Percentiles rank a stretch among this genome's conserved stretches.
Conservation (phyloP, 345 rosid genomes). For the Erodium maritimum region DNA sequence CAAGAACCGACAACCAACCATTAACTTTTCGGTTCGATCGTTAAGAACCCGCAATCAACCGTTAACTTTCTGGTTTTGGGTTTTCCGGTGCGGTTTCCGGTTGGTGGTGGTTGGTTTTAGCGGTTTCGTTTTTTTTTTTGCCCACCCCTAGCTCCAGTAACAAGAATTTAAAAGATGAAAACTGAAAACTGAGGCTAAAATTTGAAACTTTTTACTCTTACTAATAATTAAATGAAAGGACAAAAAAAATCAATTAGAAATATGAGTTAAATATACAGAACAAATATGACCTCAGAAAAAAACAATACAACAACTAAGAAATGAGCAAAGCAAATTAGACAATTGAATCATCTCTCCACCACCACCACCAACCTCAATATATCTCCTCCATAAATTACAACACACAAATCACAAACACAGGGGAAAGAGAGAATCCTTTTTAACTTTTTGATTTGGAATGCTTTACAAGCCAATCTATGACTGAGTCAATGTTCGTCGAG, state of each 20-base stretch:
- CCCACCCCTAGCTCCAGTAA: too few species aligned
- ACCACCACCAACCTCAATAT: slow-evolving; percentile 4
- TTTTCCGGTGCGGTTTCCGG: too few species aligned
- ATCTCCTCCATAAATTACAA: slow-evolving; percentile 7
- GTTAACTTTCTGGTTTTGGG: too few species aligned
- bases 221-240: too few species aligned
- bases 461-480: slow-evolving; percentile 90
- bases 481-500: slow-evolving; percentile 73
- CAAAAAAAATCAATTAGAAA: not conserved
- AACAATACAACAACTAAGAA: slow-evolving; percentile 6
- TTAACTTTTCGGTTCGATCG: too few species aligned
- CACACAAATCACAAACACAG: slow-evolving; percentile 18
- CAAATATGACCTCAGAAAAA: slow-evolving; percentile 9
- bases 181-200: too few species aligned
- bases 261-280: slow-evolving; percentile 17
- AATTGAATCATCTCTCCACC: not conserved
- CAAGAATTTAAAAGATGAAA: too few species aligned
- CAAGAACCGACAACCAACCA: too few species aligned
- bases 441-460: slow-evolving; percentile 66
- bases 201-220: too few species aligned
- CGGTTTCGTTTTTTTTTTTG: too few species aligned
- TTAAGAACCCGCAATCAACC: too few species aligned
- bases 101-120: too few species aligned
- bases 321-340: slow-evolving; percentile 4
- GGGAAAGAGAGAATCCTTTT: not conserved